A percentile compares a stretch with the other conserved stretches of the same genome.
Evolutionary conservation across 805 yeast species (phyloP).

Genomic region (Hanseniaspora valbyensis): DNA sequence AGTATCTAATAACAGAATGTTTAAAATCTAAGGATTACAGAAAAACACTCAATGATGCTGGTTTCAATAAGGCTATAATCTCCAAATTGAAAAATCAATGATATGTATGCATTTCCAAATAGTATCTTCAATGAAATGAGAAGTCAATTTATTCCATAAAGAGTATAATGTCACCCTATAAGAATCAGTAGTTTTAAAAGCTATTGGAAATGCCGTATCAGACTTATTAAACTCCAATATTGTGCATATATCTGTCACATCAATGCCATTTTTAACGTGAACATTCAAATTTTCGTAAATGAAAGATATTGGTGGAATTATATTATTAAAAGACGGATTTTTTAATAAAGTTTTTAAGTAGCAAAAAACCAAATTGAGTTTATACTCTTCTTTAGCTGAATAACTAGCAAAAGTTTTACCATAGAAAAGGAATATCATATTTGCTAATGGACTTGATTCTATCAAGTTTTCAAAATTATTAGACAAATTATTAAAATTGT

Average conservation of each 20-base stretch:
- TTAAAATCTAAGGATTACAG: neutral
- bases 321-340: neutral
- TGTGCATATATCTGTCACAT: neutral
- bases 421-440: neutral
- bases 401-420: neutral
- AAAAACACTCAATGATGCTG: neutral
- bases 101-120: neutral
- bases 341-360: neutral
- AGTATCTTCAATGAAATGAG: neutral
- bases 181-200: neutral
- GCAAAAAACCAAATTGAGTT: neutral
- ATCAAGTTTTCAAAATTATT: neutral
- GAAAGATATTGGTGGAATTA: no score
- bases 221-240: neutral
- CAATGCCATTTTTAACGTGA: neutral
- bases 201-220: no score
- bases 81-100: neutral
- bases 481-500: neutral
- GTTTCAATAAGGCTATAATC: neutral
- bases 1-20: no score
- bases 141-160: constrained; percentile 1
- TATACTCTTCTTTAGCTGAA: neutral
- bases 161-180: neutral
- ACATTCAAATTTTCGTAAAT: neutral
- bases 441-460: neutral